Evolutionary conservation across 345 rosid genomes (phyloP), one percentile per base, ranked within the genome.

Genomic region (Gynandropsis gynandra): DNA sequence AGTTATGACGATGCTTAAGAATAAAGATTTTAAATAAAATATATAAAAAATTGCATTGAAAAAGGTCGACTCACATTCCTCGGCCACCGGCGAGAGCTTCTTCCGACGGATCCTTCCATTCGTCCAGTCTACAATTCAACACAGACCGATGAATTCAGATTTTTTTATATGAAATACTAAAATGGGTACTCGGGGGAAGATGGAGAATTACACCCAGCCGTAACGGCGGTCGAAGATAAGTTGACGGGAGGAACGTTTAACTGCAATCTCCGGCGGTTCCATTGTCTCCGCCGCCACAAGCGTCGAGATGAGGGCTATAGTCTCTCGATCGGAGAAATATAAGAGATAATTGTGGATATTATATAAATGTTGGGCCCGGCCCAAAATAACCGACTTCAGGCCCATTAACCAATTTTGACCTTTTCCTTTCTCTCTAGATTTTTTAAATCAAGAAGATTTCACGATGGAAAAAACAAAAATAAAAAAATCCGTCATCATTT

Each of bases 31-130:
- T n/a, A n/a, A n/a, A n/a, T 31, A 5, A 34, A 49, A 20, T 39
- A 57, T 39, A 2, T 16, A 42, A 52, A 11, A 13, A 7, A 1
- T 34, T n/a, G n/a, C n/a, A n/a, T n/a, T n/a, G n/a, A 1, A 39
- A 17, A 1, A 14, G 4, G 11, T 9, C 8, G 34, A 50, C 72
- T 59, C 44, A 83, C 93, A 83, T 83, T 69, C 87, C 87, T 21
- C 87, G 66, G 49, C 93, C 93, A 34, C 85, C 93, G 18, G 81
- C 72, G 7, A 80, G 68, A 69, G 85, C 85, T 76, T 74, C 93
- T 21, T 80, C 80, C 5, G 83, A 73, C 20, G 87, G 93, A 51
- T 83, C 74, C 54, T 65, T 83, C 93, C 87, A 80, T 36, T 78
- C 85, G 52, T 80, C 87, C 44, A 74, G 51, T 42, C 85, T 83